Base-by-base conservation (phyloP, 768 basidiomycete genomes). In the Crepidotus variabilis region DNA sequence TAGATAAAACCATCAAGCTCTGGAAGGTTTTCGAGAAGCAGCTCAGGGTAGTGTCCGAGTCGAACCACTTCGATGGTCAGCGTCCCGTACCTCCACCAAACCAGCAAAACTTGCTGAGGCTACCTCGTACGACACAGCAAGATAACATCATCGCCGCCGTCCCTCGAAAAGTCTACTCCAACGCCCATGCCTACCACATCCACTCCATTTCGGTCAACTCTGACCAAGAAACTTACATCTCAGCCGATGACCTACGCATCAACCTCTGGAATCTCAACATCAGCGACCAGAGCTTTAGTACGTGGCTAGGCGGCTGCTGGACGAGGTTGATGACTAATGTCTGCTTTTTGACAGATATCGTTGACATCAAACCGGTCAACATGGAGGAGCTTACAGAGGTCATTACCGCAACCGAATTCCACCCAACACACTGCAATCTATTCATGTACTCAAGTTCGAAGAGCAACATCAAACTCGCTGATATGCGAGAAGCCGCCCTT, bases 1-100 rank as follows among this genome's bases (percentile, higher is more conserved):
- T 68, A 99, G 97, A 99, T 80, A 99, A 99, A 79, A 99, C 97
- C 33, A 97, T 99, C 78, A 99, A 99, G 71, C 85, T 98, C 55
- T 99, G 97, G 97, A 98, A 99, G 71, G 95, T 99, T n/a, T 98
- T 98, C 60, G 97, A 98, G 77, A 98, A 98, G 76, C 89, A 90
- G 36, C 79, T 99, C 66, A 88, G 90, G 63, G 92, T 98, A 46
- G 95, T 99, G 36, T 88, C 95, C 18, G 94, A 98, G 79, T 97
- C 94, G 69, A 98, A 98, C 72, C 87, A 96, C 61, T 82, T 83
- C 62, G 89, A 92, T 69, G 90, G 90, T 33, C 84, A 88, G 63
- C 85, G 85, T 52, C 76, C 83, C 21, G 71, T 88, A 51, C 81
- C 89, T 22, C 78, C 86, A 60, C 91, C 88, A 28, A 76, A 76